phyloP scores from a whole-genome alignment of 306 rosid species.

The Acacia acuminata region DNA sequence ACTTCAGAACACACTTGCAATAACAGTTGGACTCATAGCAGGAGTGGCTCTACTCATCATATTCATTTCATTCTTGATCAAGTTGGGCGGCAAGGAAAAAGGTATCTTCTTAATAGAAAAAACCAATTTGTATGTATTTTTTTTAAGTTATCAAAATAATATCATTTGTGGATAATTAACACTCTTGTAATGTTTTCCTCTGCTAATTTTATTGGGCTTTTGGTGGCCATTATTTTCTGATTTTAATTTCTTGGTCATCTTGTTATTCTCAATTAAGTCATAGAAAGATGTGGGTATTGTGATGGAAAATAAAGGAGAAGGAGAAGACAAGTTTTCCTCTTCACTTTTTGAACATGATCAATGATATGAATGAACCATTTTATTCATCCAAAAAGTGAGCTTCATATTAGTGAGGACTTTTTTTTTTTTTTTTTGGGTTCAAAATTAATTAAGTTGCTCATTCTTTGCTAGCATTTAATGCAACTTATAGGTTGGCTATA shows the following conservation, averaged over 20 bases:
- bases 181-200: conserved; percentile 31
- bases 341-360: conserved; percentile 20
- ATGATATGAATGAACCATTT: conserved; percentile 19
- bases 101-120: conserved; percentile 19
- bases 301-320: conserved; percentile 26
- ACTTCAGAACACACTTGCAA: conserved; percentile 72
- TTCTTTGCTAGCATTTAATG: not conserved
- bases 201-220: conserved; percentile 42
- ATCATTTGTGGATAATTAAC: conserved; percentile 26
- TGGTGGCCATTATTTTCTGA: conserved; percentile 5
- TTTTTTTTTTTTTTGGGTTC: not conserved
- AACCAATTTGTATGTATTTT: not conserved
- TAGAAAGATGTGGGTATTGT: conserved; percentile 38
- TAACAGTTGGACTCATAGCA: conserved; percentile 72
- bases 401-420: not conserved
- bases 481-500: not conserved
- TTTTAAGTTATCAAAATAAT: not conserved
- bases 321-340: conserved; percentile 27
- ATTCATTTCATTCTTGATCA: conserved; percentile 62
- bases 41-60: conserved; percentile 64
- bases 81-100: conserved; percentile 37
- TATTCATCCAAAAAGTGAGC: conserved; percentile 14
- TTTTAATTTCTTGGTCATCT: not conserved
- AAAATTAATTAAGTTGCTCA: not conserved
- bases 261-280: conserved; percentile 1